These are phyloP conservation scores for Strigomonas culicis DNA, from an alignment of 208 protist species.

Conservation along the genomic window DNA sequence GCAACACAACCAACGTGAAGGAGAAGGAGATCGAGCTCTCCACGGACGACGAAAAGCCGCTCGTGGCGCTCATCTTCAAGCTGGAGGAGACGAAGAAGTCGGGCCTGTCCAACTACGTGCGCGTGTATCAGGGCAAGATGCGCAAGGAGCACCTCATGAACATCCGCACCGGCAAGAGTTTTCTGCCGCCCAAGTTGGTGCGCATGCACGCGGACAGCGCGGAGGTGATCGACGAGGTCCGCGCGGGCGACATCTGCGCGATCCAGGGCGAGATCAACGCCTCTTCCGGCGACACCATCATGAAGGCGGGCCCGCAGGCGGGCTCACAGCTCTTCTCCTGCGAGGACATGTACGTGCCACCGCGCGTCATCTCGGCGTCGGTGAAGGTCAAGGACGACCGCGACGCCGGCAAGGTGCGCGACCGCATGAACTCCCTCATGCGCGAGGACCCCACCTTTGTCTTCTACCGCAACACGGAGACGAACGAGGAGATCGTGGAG, in stretches of 20 bases:
- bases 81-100: constrained; percentile 96
- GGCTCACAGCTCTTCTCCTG: constrained; percentile 68
- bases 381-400: constrained; percentile 90
- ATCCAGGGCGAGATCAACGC: constrained; percentile 98
- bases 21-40: constrained; percentile 74
- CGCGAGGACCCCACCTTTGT: constrained; percentile 96
- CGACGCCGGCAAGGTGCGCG: constrained; percentile 67
- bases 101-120: constrained; percentile 98
- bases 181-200: constrained; percentile 95
- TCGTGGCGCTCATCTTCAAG: constrained; percentile 98
- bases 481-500: constrained; percentile 93
- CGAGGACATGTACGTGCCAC: constrained; percentile 97
- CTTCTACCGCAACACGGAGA: constrained; percentile 92
- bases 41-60: constrained; percentile 89
- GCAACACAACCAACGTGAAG: constrained; percentile 68
- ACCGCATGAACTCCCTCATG: constrained; percentile 92
- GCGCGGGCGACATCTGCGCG: constrained; percentile 98
- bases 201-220: constrained; percentile 98
- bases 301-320: constrained; percentile 65
- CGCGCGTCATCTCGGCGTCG: constrained; percentile 97
- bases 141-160: constrained; percentile 89
- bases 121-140: constrained; percentile 98
- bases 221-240: constrained; percentile 92
- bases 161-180: constrained; percentile 82
- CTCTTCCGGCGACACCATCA: constrained; percentile 96